Conservation (phyloP, 441 rosid genomes). For the Euphorbia schlechtendalii region DNA sequence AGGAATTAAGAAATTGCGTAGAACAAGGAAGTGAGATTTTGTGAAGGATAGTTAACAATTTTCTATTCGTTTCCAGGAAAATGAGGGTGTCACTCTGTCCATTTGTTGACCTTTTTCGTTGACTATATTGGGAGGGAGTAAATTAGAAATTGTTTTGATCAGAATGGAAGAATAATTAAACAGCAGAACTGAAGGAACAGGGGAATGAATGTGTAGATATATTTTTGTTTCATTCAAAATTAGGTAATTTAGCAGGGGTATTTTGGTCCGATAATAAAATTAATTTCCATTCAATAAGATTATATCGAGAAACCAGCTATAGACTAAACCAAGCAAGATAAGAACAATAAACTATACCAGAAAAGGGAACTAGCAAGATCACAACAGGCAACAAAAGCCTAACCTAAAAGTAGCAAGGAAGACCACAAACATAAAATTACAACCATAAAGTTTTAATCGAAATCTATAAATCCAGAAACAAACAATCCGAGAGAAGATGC, state of each 20-base stretch:
- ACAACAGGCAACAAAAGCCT: too few relatives aligned
- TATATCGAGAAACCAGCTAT: too few relatives aligned
- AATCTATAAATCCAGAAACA: too few relatives aligned
- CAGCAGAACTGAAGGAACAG: background rate
- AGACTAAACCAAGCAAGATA: too few relatives aligned
- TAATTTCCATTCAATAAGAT: too few relatives aligned
- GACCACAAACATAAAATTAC: too few relatives aligned
- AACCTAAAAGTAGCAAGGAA: too few relatives aligned
- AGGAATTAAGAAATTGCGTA: background rate
- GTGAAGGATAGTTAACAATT: background rate
- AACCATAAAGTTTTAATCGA: too few relatives aligned
- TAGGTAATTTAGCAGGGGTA: background rate
- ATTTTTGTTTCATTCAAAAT: background rate
- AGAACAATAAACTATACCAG: too few relatives aligned
- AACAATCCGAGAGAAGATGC: too few relatives aligned
- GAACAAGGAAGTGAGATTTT: conserved; percentile 4
- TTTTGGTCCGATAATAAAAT: too few relatives aligned
- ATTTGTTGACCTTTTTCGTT: conserved; percentile 2
- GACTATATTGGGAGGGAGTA: background rate
- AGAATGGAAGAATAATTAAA: background rate
- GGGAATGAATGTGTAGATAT: background rate
- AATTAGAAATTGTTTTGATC: background rate
- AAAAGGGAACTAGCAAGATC: too few relatives aligned
- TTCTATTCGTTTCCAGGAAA: background rate
- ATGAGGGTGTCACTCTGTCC: background rate